Evolutionary conservation across 495 filamentous ascomycete species (phyloP).

Genomic region (Penicillium mononematosum): DNA sequence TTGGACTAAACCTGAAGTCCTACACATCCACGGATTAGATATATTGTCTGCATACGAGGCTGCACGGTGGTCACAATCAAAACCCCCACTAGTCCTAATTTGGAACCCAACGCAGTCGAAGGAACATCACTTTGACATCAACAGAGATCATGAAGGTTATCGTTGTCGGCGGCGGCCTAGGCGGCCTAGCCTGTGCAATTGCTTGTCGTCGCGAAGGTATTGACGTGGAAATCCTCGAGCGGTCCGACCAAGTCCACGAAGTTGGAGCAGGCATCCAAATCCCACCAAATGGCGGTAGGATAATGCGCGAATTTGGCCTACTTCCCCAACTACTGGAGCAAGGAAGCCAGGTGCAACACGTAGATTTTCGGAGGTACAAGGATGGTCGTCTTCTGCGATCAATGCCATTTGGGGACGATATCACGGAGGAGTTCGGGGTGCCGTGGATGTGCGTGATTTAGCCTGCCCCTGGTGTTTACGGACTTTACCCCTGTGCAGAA

Average conservation of each 20-base stretch:
- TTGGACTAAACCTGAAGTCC: neutral
- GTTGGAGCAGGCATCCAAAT: slow-evolving; percentile 53
- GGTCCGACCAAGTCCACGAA: slow-evolving; percentile 48
- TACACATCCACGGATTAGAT: neutral
- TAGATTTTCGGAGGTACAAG: slow-evolving; percentile 55
- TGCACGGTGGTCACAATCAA: neutral
- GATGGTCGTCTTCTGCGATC: slow-evolving; percentile 45
- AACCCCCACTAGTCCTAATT: neutral
- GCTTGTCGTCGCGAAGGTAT: slow-evolving; percentile 54
- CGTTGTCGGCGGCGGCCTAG: slow-evolving; percentile 33
- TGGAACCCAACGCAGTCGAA: neutral
- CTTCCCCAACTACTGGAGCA: slow-evolving; percentile 36
- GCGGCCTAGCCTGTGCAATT: slow-evolving; percentile 61
- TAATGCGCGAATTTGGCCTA: slow-evolving; percentile 49
- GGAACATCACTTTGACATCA: neutral
- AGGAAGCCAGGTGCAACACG: slow-evolving; percentile 45
- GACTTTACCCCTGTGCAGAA: slow-evolving; percentile 14
- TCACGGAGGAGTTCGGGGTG: slow-evolving; percentile 20
- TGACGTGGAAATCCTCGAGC: slow-evolving; percentile 57
- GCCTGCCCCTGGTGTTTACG: neutral
- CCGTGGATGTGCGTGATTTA: slow-evolving; percentile 28
- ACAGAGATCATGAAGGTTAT: slow-evolving; percentile 12
- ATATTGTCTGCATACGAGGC: neutral
- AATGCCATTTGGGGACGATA: slow-evolving; percentile 23
- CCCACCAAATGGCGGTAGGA: slow-evolving; percentile 50